Evolutionary conservation across 176 grass and related monocot species (phyloP).

Genomic region (Carex parvula): DNA sequence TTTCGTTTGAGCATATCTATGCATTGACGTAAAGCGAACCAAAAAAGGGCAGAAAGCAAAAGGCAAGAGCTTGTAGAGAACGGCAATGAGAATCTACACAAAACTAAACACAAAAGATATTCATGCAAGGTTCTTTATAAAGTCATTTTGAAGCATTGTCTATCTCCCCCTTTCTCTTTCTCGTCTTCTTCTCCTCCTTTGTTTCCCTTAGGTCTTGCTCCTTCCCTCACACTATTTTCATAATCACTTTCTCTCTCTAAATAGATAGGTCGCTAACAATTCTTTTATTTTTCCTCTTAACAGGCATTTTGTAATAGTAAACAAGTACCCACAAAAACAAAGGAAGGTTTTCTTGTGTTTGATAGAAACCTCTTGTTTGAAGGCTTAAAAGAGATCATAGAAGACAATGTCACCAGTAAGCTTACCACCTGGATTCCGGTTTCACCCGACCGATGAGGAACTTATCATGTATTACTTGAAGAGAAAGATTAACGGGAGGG

Average conservation of each 20-base stretch:
- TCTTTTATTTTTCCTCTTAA: neutral
- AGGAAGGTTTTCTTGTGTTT: neutral
- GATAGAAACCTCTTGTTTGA: neutral
- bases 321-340: neutral
- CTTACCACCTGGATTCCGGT: constrained; percentile 39
- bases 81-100: constrained; percentile 23
- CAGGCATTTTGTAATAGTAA: neutral
- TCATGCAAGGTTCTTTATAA: constrained; percentile 31
- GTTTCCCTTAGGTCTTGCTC: constrained; percentile 3
- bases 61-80: constrained; percentile 28
- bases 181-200: constrained; percentile 7
- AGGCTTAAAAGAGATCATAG: neutral
- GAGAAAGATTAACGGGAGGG: constrained; percentile 36
- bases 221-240: neutral
- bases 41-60: constrained; percentile 25
- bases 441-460: constrained; percentile 47
- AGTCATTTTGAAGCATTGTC: neutral
- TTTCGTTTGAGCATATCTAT: constrained; percentile 31
- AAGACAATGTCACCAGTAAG: constrained; percentile 31
- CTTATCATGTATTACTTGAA: constrained; percentile 39
- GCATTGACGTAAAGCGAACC: constrained; percentile 28
- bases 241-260: neutral
- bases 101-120: constrained; percentile 24
- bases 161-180: constrained; percentile 19
- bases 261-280: neutral